Percentiles rank a stretch among this genome's conserved stretches.
phyloP scores from a whole-genome alignment of 116 monocot species.

The Cymodocea nodosa region DNA sequence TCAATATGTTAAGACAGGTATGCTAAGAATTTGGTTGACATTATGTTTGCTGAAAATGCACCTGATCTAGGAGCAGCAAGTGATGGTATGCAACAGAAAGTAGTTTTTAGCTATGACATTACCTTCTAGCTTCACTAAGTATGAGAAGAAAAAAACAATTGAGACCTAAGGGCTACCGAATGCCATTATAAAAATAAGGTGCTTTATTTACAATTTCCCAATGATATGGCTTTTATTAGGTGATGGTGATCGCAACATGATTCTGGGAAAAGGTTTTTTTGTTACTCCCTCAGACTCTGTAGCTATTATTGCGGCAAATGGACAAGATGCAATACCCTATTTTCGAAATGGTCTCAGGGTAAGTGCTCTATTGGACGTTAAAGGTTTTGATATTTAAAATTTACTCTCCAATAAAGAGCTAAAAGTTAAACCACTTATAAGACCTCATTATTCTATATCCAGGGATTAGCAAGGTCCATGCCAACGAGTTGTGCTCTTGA shows the following conservation, averaged over 20 bases:
- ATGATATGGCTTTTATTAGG: constrained; percentile 25
- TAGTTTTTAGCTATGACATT: not conserved
- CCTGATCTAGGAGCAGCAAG: constrained; percentile 97
- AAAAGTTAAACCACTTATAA: not conserved
- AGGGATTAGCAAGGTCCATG: constrained; percentile 99
- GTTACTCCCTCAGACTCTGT: constrained; percentile 97
- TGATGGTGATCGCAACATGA: constrained; percentile 99
- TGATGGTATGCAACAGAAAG: constrained; percentile 53
- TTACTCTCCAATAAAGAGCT: not conserved
- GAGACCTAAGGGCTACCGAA: too few species aligned
- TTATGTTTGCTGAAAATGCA: constrained; percentile 73
- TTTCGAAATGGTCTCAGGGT: constrained; percentile 80
- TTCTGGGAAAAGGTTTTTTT: constrained; percentile 84
- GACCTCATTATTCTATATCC: constrained; percentile 7
- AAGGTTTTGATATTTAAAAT: not conserved
- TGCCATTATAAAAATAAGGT: not conserved
- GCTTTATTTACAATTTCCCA: not conserved
- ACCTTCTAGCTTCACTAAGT: too few species aligned
- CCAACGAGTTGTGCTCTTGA: constrained; percentile 99
- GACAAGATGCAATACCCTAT: constrained; percentile 86
- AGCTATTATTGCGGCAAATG: constrained; percentile 93
- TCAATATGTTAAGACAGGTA: constrained; percentile 45
- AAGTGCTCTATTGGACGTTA: not conserved
- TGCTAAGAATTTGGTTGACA: constrained; percentile 87
- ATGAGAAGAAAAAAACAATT: too few species aligned